Evolutionary conservation across 2,329 filamentous ascomycete species (phyloP).

Genomic region (Diplodia sapinea): DNA sequence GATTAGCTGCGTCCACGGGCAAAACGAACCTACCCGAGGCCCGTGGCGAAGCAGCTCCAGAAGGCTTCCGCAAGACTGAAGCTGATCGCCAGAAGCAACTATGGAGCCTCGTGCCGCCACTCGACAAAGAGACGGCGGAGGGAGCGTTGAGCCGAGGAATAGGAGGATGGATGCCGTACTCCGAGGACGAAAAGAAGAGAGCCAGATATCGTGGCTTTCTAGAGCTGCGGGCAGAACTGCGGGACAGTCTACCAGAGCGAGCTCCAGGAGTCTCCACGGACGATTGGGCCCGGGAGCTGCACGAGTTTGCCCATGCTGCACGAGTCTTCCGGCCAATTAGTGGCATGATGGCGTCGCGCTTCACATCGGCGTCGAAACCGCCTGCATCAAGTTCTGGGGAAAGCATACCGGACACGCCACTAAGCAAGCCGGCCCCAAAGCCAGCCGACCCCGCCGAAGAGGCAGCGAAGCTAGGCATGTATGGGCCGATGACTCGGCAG

Average conservation of each 20-base stretch:
- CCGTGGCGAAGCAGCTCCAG: conserved; percentile 71
- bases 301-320: conserved; percentile 76
- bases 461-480: conserved; percentile 91
- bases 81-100: conserved; percentile 65
- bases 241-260: conserved; percentile 63
- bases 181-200: conserved; percentile 79
- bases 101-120: conserved; percentile 54
- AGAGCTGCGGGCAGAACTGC: conserved; percentile 70
- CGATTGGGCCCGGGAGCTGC: conserved; percentile 80
- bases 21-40: conserved; percentile 78
- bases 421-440: conserved; percentile 59
- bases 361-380: conserved; percentile 71
- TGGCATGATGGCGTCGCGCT: conserved; percentile 89
- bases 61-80: conserved; percentile 67
- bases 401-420: conserved; percentile 36
- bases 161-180: conserved; percentile 79
- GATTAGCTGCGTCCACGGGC: conserved; percentile 76
- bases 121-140: conserved; percentile 51
- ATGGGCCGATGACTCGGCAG: conserved; percentile 82
- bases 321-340: conserved; percentile 90
- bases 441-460: conserved; percentile 79
- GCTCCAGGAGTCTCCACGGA: conserved; percentile 61
- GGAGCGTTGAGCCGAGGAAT: conserved; percentile 56
- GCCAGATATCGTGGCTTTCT: conserved; percentile 82
- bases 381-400: conserved; percentile 42